Conservation (phyloP, 1,139 yeast species). For the Lodderomyces metapsilosis region DNA sequence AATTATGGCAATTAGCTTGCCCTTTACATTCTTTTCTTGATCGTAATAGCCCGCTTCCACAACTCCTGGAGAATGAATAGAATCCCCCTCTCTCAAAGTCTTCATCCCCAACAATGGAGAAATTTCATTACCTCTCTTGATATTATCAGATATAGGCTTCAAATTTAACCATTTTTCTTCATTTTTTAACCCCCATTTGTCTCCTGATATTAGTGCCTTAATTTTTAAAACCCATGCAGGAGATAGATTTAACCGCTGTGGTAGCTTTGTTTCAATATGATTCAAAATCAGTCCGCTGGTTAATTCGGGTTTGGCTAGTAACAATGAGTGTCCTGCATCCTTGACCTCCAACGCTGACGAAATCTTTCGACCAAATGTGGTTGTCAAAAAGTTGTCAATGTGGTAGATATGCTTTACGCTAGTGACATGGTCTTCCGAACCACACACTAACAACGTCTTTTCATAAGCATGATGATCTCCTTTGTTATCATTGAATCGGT, state of each 20-base stretch:
- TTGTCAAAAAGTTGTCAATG: constrained; percentile 25
- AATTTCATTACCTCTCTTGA: constrained; percentile 37
- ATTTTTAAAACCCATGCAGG: constrained; percentile 64
- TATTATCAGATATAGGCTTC: constrained; percentile 47
- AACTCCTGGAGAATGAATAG: constrained; percentile 54
- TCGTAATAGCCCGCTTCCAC: constrained; percentile 48
- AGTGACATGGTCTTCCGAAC: constrained; percentile 56
- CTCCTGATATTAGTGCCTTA: constrained; percentile 62
- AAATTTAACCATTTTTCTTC: constrained; percentile 68
- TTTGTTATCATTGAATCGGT: constrained; percentile 34
- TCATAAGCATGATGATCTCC: constrained; percentile 32
- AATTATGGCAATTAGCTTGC: constrained; percentile 54
- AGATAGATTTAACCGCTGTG: constrained; percentile 48
- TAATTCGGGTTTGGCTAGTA: constrained; percentile 64
- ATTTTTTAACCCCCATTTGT: constrained; percentile 78
- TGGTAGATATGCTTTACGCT: constrained; percentile 37
- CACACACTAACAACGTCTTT: constrained; percentile 55
- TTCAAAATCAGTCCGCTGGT: constrained; percentile 62
- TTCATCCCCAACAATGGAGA: constrained; percentile 71
- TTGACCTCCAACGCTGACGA: constrained; percentile 40
- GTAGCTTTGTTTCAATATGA: constrained; percentile 53
- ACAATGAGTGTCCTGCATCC: constrained; percentile 65
- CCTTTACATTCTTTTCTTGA: constrained; percentile 16
- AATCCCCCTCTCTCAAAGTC: constrained; percentile 67
- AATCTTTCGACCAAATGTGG: constrained; percentile 27